Evolutionary conservation across 345 rosid genomes (phyloP), one percentile per base, ranked within the genome.

Genomic region (Bruguiera gymnorhiza): DNA sequence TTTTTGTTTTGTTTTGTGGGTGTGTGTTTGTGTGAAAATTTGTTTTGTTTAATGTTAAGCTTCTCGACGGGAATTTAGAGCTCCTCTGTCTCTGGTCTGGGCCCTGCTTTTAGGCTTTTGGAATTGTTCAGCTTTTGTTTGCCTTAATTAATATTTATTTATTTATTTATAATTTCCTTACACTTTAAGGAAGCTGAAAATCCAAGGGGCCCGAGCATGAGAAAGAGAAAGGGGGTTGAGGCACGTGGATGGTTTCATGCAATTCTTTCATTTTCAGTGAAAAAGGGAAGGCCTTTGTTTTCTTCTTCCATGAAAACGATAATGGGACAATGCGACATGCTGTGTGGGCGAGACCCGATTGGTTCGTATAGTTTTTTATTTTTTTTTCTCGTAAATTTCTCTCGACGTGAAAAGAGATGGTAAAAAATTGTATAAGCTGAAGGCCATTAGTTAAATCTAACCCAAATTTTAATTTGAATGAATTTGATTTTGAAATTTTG

Each of bases 231-330:
- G 27, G 30, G 71, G 75, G 75, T 1, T 43, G 62, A 31, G 83
- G 69, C 85, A 81, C 85, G 83, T 77, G 83, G 71, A 65, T 31
- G 8, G 48, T 29, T 75, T 65, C 80, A 84, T 75, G 82, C 82
- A 73, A 61, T 34, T 70, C 48, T n/a, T 19, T 7, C 1, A 52
- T 11, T 50, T 29, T 16, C 3, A 10, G 65, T 56, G 37, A 27
- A 4, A 55, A 4, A 55, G 31, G 6, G 26, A 8, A 3, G 15
- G 69, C 7, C 15, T 36, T 7, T 36, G 11, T 13, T 51, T 27
- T 27, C 18, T 13, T 3, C 18, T 43, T 15, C 50, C 50, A 43
- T 3, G 50, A 43, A 11, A 43, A 43, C 50, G 50, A 43, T 4
- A 43, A 13, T 11, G 18, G 2, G 19, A 43, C 50, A 43, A 15